Conservation (phyloP, 768 basidiomycete species). For the Tricholoma furcatifolium region DNA sequence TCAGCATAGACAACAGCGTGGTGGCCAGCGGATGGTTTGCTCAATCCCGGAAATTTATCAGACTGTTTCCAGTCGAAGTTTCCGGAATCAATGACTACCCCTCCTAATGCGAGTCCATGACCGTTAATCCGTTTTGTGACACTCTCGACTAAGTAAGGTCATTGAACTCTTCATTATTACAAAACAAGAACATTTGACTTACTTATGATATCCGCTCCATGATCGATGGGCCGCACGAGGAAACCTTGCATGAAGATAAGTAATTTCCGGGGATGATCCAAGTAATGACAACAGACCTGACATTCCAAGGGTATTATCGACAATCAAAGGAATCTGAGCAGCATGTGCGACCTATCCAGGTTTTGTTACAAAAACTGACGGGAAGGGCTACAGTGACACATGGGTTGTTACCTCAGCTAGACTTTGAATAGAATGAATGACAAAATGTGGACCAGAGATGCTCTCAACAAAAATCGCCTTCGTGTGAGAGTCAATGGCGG, state of each 20-base stretch:
- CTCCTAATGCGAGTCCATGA: background rate
- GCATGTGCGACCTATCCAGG: slow-evolving; percentile 46
- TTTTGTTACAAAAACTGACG: no score
- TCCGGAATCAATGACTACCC: slow-evolving; percentile 1
- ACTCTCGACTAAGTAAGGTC: background rate
- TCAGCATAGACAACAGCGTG: slow-evolving; percentile 3
- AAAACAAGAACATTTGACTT: background rate
- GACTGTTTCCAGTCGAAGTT: slow-evolving; percentile 3
- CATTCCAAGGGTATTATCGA: slow-evolving; percentile 22
- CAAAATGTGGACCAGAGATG: slow-evolving; percentile 56
- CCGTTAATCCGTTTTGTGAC: slow-evolving; percentile 1
- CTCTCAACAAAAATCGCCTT: slow-evolving; percentile 55
- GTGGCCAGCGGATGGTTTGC: background rate
- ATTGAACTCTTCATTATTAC: background rate
- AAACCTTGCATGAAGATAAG: slow-evolving; percentile 35
- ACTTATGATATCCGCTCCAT: slow-evolving; percentile 52
- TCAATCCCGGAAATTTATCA: slow-evolving; percentile 2
- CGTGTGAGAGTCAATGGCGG: slow-evolving; percentile 53
- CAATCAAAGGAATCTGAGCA: slow-evolving; percentile 38
- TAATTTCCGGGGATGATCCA: background rate
- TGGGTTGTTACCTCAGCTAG: slow-evolving; percentile 40
- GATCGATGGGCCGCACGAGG: slow-evolving; percentile 64
- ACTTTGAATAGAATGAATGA: slow-evolving; percentile 44
- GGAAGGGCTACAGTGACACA: background rate
- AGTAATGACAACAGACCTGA: slow-evolving; percentile 39